Evolutionary conservation across 1,284 basidiomycete species (phyloP), one percentile per base, ranked within the genome.

Genomic region (Sporisorium iseilematis-ciliati): DNA sequence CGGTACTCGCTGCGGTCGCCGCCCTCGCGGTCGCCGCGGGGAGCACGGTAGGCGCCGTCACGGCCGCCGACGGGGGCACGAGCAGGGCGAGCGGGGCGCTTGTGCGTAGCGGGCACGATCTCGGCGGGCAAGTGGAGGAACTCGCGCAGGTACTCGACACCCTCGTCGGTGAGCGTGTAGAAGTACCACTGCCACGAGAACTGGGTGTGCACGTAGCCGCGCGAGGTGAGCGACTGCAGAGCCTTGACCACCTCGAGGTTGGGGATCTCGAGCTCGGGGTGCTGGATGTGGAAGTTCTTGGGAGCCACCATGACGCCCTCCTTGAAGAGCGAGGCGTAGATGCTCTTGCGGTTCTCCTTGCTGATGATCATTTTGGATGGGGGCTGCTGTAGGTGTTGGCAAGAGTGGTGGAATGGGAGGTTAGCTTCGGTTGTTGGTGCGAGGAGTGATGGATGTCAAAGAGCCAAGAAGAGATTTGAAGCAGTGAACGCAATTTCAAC

Each of bases 221-320:
- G 92, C 71, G 95, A 97, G 86, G 93, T 98, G 82, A 99, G 90
- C 87, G 93, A 95, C 88, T 99, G 96, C 89, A 96, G 92, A 74
- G 94, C 94, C 91, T 99, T 99, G 91, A 99, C 97, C 84, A 99
- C 97, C 87, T 97, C 90, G 79, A 99, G 92, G 89, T 99, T 99
- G 81, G 93, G 93, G 85, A 98, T 92, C 78, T 95, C 93, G 80
- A 99, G 91, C 86, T 98, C 95, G 85, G 97, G 94, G 87, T 99
- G 97, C 88, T 96, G 94, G 70, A 93, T 92, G 87, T 97, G 96
- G 89, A 90, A 98, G 88, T 99, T 95, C 90, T 99, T 99, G 90
- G 97, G 95, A 85, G 96, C 96, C 86, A 99, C 96, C 86, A 98
- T 89, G 78, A 98, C 97, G 85, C 97, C 96, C 77, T 84, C 78